Evolutionary conservation across 768 basidiomycete genomes (phyloP), one percentile per base, ranked within the genome.

Genomic region (Paxillus involutus): DNA sequence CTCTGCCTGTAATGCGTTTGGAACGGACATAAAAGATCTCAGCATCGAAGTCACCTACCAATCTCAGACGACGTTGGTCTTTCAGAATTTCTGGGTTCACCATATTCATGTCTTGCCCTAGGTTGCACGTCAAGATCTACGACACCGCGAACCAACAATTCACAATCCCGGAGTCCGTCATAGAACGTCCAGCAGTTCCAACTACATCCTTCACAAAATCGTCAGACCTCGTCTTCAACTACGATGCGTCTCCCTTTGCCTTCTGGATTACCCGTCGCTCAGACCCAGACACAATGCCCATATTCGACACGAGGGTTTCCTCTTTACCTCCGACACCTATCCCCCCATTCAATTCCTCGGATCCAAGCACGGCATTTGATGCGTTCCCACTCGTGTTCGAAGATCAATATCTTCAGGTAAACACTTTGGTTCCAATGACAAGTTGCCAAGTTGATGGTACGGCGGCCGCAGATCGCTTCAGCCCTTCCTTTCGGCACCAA

Each of bases 231-330:
- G 71, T 83, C 4, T 91, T 91, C 73, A 84, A 89, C 63, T 82
- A 83, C 55, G 75, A 84, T 2, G 7, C 76, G 1, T 72, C 75
- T 0, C 89, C 90, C 0, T 91, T 91, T 64, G 82, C 84, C 2
- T 91, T 91, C 65, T 91, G 88, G 88, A 83, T 91, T 57, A 88
- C 86, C 1, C 81, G 88, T 42, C 80, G 83, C 21, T 80, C 82
- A 4, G 74, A 80, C 9, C 84, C 83, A 4, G 66, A 77, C 32
- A 76, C 73, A 6, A 60, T 63, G 43, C 86, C 83, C 48, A 67
- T 91, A 21, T 91, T 91, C 60, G 88, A 91, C 61, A 91, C 89
- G 1, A 79, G 89, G 40, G 65, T 78, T 9, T 59, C 76, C 0
- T 88, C 86, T 0, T 74, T 91, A 9, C 87, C 88, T 1, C 54